Conservation (phyloP, 495 filamentous ascomycete species). For the Annulohypoxylon moriforme region DNA sequence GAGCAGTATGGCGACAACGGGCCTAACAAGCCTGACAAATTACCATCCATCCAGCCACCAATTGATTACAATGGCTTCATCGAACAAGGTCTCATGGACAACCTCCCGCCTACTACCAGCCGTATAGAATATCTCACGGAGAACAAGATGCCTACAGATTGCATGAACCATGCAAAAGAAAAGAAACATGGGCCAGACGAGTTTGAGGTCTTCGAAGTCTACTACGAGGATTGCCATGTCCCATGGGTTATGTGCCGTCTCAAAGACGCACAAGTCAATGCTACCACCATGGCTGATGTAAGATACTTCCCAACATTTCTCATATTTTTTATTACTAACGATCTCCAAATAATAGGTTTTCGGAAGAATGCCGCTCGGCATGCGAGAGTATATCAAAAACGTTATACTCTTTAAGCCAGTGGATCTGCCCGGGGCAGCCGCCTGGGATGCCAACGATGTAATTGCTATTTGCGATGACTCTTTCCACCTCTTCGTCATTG, state of each 20-base stretch:
- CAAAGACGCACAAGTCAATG: constrained; percentile 35
- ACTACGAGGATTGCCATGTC: constrained; percentile 47
- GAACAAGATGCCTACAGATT: neutral
- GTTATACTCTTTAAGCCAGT: constrained; percentile 31
- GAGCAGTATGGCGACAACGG: neutral
- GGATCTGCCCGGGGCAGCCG: neutral
- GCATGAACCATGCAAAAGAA: constrained; percentile 3
- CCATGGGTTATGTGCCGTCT: constrained; percentile 52
- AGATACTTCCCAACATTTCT: neutral
- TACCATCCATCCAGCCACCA: constrained; percentile 2
- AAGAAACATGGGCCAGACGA: constrained; percentile 17
- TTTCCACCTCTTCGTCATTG: constrained; percentile 24
- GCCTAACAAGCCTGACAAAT: neutral
- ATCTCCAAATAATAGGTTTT: constrained; percentile 21
- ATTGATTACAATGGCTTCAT: constrained; percentile 4
- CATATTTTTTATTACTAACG: neutral
- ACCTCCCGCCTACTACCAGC: neutral
- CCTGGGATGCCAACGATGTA: constrained; percentile 10
- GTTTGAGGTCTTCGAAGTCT: constrained; percentile 47
- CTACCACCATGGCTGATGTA: constrained; percentile 34
- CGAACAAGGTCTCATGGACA: constrained; percentile 4
- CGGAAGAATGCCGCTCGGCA: constrained; percentile 48
- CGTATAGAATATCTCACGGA: neutral
- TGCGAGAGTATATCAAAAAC: constrained; percentile 45
- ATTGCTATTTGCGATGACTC: constrained; percentile 7